Conservation (phyloP, 2,329 filamentous ascomycete species). For the Cercospora zeina region DNA sequence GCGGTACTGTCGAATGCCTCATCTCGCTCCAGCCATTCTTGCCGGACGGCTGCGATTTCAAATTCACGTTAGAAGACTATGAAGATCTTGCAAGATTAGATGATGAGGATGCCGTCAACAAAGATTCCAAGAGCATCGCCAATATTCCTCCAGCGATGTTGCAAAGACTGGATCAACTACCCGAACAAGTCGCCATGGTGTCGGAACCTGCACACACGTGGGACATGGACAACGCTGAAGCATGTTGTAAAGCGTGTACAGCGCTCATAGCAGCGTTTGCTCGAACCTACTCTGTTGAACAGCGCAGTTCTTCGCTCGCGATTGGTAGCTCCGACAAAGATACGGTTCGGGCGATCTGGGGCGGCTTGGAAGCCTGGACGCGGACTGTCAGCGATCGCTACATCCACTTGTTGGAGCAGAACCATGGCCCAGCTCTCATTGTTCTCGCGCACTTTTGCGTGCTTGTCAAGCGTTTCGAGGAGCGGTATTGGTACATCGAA, state of each 20-base stretch:
- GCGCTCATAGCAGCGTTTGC: conserved; percentile 20
- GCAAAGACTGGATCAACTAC: conserved; percentile 8
- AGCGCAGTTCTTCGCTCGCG: neutral
- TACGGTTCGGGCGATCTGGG: conserved; percentile 12
- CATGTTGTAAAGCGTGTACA: conserved; percentile 16
- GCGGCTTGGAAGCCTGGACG: conserved; percentile 19
- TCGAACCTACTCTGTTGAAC: conserved; percentile 12
- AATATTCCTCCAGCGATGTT: conserved; percentile 16
- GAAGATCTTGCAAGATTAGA: conserved; percentile 15
- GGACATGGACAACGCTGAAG: conserved; percentile 12
- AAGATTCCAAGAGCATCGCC: conserved; percentile 3
- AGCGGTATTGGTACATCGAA: conserved; percentile 19
- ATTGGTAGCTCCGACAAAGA: conserved; percentile 6
- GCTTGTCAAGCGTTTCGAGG: conserved; percentile 15
- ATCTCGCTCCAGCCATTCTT: conserved; percentile 20
- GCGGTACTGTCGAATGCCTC: conserved; percentile 13
- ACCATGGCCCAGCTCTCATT: conserved; percentile 10
- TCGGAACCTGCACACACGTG: neutral
- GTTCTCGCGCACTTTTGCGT: conserved; percentile 20
- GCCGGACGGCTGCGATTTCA: conserved; percentile 21
- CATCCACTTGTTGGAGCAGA: conserved; percentile 14
- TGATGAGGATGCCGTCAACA: conserved; percentile 3
- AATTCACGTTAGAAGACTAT: conserved; percentile 13
- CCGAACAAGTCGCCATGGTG: conserved; percentile 3
- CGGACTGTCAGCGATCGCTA: conserved; percentile 19